Percentiles rank a stretch among this genome's conserved stretches.
Evolutionary conservation across 2,329 filamentous ascomycete genomes (phyloP).

Genomic region (Diplodia scrobiculata): DNA sequence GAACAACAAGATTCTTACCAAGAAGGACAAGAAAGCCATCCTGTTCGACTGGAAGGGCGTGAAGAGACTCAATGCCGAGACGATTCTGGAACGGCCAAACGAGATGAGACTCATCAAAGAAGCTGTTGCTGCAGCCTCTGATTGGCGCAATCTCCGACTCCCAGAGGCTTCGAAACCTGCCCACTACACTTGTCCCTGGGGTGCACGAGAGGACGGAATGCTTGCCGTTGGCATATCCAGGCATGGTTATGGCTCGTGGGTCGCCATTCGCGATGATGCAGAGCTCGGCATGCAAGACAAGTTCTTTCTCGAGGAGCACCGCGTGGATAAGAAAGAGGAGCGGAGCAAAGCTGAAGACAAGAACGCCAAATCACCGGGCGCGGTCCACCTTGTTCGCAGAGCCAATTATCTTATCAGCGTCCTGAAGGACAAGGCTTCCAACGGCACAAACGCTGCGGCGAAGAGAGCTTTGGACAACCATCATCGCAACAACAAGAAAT

Average conservation of each 20-base stretch:
- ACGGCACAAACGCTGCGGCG: constrained; percentile 67
- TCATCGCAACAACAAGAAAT: constrained; percentile 90
- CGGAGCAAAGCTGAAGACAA: constrained; percentile 72
- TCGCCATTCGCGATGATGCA: constrained; percentile 85
- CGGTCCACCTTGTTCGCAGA: constrained; percentile 91
- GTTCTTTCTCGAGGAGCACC: constrained; percentile 94
- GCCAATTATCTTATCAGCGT: constrained; percentile 96
- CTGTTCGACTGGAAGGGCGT: constrained; percentile 92
- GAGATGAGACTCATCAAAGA: constrained; percentile 84
- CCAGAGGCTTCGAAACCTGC: constrained; percentile 90
- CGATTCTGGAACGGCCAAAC: constrained; percentile 84
- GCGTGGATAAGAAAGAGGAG: constrained; percentile 97
- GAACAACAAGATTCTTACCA: constrained; percentile 78
- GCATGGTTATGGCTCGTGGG: constrained; percentile 95
- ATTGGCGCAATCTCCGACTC: constrained; percentile 80
- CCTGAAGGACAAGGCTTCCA: constrained; percentile 75
- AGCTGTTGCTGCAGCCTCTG: constrained; percentile 64
- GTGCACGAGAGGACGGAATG: constrained; percentile 93
- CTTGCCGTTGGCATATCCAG: constrained; percentile 88
- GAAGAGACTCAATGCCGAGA: constrained; percentile 94
- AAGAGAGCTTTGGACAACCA: constrained; percentile 87
- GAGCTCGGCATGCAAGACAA: constrained; percentile 86
- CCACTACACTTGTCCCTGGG: constrained; percentile 90
- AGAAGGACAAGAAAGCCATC: constrained; percentile 97
- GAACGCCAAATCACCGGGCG: constrained; percentile 86